Base-by-base conservation (phyloP, 2,329 filamentous ascomycete species). In the Tolypocladium cylindrosporum region DNA sequence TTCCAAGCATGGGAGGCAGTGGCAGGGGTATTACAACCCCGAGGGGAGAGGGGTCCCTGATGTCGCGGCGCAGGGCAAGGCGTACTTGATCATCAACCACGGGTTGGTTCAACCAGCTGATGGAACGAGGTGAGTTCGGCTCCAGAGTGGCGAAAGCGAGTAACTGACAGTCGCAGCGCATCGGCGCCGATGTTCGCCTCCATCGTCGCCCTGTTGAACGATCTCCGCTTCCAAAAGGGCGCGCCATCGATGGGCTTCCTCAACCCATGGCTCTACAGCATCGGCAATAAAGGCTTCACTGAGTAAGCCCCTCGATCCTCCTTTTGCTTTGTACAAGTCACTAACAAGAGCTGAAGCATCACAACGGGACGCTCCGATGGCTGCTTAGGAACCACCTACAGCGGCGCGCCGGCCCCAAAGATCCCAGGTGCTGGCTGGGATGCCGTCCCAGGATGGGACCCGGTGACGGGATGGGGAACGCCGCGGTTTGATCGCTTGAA, bases 181-280 rank as follows among this genome's bases (percentile, higher is more conserved):
- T 79, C 86, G 2, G 74, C 82, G 0, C 88, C 88, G 0, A 74
- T 84, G 0, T 79, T 87, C 55, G 85, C 86, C 0, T 79, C 79
- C 16, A 78, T 90, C 61, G 73, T 90, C 54, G 77, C 81, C 1
- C 76, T 88, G 42, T 69, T 90, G 55, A 90, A 90, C 66, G 82
- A 85, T 59, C 79, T 81, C 27, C 76, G 85, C 39, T 70, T 88
- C 54, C 72, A 78, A 19, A 72, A 74, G n/a, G 81, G 81, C 1
- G 78, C 78, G 66, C 68, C 77, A 8, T 65, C 74, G 0, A 70
- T 87, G 64, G 83, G 84, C 1, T 86, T 85, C 64, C 68, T 87
- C 34, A 86, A 86, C 67, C 83, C 83, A 1, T 84, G 80, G 79
- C 70, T 87, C 19, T 86, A 86, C 63, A 65, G 67, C 10, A 59